Evolutionary conservation across 441 rosid genomes (phyloP).

Genomic region (Euphorbia corollata): DNA sequence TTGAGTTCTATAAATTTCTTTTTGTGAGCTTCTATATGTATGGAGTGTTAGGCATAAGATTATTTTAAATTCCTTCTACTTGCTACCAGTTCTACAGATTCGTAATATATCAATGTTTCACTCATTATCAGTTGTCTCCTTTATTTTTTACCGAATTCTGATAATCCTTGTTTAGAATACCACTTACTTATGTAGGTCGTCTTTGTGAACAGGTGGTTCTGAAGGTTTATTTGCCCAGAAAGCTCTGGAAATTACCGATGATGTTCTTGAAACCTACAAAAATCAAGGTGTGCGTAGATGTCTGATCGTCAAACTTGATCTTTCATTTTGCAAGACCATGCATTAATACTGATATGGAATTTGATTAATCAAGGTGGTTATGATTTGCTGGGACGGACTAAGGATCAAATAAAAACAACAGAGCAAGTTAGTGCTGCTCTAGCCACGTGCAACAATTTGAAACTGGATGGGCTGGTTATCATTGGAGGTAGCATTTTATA

Average conservation of each 20-base stretch:
- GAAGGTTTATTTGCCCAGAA: conserved; percentile 95
- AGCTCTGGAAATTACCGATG: conserved; percentile 77
- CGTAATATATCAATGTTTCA: too few species aligned
- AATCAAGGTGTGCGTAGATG: conserved; percentile 63
- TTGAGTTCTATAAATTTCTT: background rate
- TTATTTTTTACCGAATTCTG: too few species aligned
- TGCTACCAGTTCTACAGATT: too few species aligned
- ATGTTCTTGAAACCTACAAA: conserved; percentile 70
- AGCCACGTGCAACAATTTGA: conserved; percentile 70
- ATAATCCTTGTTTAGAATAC: too few species aligned
- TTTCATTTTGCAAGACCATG: conserved; percentile 15
- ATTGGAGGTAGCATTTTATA: conserved; percentile 67
- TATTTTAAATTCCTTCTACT: too few species aligned
- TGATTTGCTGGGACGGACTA: conserved; percentile 92
- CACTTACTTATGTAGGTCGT: background rate
- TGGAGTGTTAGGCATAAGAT: background rate
- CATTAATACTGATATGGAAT: conserved; percentile 14
- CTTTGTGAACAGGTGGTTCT: conserved; percentile 67
- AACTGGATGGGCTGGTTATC: conserved; percentile 91
- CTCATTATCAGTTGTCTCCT: too few species aligned
- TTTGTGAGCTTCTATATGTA: background rate
- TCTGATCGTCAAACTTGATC: conserved; percentile 11
- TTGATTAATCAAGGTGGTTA: conserved; percentile 64
- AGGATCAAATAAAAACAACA: conserved; percentile 93
- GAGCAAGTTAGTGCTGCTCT: conserved; percentile 93